These are phyloP conservation scores for Taphrina communis DNA, from an alignment of 1,139 yeast genomes.

Conservation along the genomic window DNA sequence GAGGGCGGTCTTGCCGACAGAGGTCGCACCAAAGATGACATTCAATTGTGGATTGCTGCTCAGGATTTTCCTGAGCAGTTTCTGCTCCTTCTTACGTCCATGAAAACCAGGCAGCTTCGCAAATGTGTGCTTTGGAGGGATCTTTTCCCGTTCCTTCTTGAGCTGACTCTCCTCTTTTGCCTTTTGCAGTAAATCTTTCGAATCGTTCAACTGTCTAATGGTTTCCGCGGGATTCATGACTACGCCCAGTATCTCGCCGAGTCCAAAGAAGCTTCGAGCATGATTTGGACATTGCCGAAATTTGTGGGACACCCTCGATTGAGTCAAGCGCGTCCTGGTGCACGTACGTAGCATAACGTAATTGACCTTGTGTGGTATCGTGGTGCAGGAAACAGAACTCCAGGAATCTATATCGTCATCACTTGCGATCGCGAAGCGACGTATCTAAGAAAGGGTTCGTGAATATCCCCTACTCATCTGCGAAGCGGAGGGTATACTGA, in stretches of 20 bases:
- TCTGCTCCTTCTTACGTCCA: slow-evolving; percentile 34
- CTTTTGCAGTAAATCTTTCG: slow-evolving; percentile 35
- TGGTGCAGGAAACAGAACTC: neutral
- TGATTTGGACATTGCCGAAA: slow-evolving; percentile 17
- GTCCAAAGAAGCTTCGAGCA: slow-evolving; percentile 27
- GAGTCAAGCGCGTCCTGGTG: neutral
- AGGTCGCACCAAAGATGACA: slow-evolving; percentile 38
- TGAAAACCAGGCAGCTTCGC: slow-evolving; percentile 39
- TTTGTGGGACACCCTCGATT: neutral
- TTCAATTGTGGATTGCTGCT: slow-evolving; percentile 25
- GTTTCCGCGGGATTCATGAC: slow-evolving; percentile 39
- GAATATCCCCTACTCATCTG: too few species aligned
- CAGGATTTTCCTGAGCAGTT: slow-evolving; percentile 16
- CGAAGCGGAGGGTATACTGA: too few species aligned
- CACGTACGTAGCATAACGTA: slow-evolving; percentile 6
- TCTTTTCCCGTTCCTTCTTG: slow-evolving; percentile 25
- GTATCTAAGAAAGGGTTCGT: too few species aligned
- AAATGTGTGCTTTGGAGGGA: slow-evolving; percentile 32
- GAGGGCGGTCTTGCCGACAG: slow-evolving; percentile 38
- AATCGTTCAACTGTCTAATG: slow-evolving; percentile 32
- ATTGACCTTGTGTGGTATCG: neutral
- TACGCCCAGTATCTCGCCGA: slow-evolving; percentile 37
- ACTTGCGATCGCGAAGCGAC: too few species aligned
- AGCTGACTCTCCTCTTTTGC: slow-evolving; percentile 27
- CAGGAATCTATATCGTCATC: too few species aligned